Conservation (phyloP, 2,329 filamentous ascomycete species). For the Ilyonectria sp. region DNA sequence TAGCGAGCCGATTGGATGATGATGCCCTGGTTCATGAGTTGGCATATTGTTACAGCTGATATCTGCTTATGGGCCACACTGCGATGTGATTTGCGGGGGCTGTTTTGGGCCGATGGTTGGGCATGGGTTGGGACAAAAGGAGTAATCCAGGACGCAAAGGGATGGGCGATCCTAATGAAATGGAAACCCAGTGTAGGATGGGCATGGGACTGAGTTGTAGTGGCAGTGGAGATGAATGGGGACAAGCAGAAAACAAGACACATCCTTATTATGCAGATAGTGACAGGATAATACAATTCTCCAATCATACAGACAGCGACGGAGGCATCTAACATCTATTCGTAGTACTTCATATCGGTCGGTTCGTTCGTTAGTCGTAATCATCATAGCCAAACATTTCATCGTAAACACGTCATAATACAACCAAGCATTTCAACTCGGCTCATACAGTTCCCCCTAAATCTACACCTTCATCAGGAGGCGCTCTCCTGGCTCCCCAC, state of each 20-base stretch:
- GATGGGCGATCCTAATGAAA: background rate
- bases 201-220: background rate
- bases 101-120: conserved; percentile 8
- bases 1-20: conserved; percentile 20
- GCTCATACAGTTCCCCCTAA: conserved; percentile 29
- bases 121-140: conserved; percentile 26
- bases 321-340: background rate
- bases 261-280: background rate
- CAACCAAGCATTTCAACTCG: background rate
- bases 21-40: conserved; percentile 21
- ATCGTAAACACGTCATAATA: background rate
- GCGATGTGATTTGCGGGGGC: conserved; percentile 25
- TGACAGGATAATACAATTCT: conserved; percentile 4
- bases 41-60: conserved; percentile 28
- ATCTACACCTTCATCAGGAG: conserved; percentile 26
- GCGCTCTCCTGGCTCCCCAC: conserved; percentile 10
- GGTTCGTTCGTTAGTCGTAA: conserved; percentile 10
- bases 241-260: background rate
- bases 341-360: background rate
- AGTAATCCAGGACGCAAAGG: conserved; percentile 10
- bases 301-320: conserved; percentile 12
- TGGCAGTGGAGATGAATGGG: background rate
- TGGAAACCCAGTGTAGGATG: background rate
- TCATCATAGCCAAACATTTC: conserved; percentile 13
- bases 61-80: conserved; percentile 16